Percentiles rank a stretch among this genome's conserved stretches.
These are phyloP conservation scores for Sordaria brevicollis DNA, from an alignment of 495 filamentous ascomycete species.

Conservation along the genomic window DNA sequence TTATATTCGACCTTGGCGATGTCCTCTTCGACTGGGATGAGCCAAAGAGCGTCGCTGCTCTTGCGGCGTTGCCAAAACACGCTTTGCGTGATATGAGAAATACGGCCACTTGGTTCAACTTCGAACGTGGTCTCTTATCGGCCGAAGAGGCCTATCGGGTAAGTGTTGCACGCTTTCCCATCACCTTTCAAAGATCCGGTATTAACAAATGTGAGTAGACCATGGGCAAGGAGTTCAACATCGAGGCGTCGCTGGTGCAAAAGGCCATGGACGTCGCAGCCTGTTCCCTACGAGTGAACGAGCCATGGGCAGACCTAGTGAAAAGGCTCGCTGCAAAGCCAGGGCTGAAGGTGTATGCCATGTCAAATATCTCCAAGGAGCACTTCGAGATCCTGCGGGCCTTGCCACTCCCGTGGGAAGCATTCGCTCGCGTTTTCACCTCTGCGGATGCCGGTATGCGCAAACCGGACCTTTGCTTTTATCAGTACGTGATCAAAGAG, in stretches of 20 bases:
- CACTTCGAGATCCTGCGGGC: conserved; percentile 5
- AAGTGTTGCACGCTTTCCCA: background rate
- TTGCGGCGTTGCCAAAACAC: background rate
- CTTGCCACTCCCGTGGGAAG: conserved; percentile 10
- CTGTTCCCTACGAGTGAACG: background rate
- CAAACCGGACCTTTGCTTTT: conserved; percentile 19
- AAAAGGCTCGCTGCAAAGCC: background rate
- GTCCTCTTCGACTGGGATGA: conserved; percentile 6
- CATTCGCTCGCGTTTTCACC: conserved; percentile 10
- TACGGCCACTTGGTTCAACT: background rate
- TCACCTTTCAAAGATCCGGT: background rate
- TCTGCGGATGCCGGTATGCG: conserved; percentile 13
- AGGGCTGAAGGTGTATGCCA: background rate
- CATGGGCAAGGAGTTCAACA: background rate
- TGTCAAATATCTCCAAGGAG: conserved; percentile 9
- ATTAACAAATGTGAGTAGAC: background rate
- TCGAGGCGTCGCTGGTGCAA: background rate
- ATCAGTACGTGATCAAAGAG: conserved; percentile 9
- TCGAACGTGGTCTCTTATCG: background rate
- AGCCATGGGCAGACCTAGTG: background rate
- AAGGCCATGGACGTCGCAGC: background rate
- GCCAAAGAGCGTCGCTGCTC: background rate
- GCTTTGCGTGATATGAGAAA: background rate
- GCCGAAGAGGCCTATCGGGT: background rate
- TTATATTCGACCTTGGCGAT: conserved; percentile 5